Evolutionary conservation across 495 filamentous ascomycete genomes (phyloP).

Genomic region (Penicillium odoratum): DNA sequence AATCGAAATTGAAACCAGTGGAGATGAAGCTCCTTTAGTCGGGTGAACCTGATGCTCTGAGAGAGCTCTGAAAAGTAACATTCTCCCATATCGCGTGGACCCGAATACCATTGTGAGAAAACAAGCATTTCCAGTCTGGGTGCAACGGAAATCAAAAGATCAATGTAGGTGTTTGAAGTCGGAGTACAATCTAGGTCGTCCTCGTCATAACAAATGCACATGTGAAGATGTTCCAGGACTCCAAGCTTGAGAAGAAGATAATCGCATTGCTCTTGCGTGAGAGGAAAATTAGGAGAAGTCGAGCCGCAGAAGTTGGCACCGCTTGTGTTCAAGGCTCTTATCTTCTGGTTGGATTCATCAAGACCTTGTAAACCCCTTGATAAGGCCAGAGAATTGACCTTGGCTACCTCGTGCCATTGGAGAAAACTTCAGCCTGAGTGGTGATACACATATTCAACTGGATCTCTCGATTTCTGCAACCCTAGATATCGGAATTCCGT

Average conservation of each 20-base stretch:
- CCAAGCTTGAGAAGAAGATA: not conserved
- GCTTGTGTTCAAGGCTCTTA: constrained; percentile 1
- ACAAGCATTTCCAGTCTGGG: constrained; percentile 2
- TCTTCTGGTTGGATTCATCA: not conserved
- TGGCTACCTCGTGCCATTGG: not conserved
- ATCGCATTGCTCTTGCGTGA: constrained; percentile 6
- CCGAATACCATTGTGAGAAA: not conserved
- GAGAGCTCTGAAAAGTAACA: not conserved
- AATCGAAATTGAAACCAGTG: not conserved
- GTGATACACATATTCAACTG: not conserved
- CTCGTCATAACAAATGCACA: constrained; percentile 1
- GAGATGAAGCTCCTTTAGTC: constrained; percentile 8
- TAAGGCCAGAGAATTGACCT: constrained; percentile 5
- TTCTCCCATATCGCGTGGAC: not conserved
- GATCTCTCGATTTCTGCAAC: not conserved
- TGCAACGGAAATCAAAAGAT: constrained; percentile 1
- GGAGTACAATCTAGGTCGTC: not conserved
- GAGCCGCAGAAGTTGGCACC: constrained; percentile 5
- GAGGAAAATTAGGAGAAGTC: not conserved
- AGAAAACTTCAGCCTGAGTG: not conserved
- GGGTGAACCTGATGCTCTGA: constrained; percentile 1
- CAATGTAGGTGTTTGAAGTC: not conserved
- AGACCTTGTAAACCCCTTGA: constrained; percentile 1
- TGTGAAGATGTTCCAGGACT: constrained; percentile 5
- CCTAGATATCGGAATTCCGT: not conserved